phyloP scores from a whole-genome alignment of 148 eudicot species.

The Persicaria tinctoria region DNA sequence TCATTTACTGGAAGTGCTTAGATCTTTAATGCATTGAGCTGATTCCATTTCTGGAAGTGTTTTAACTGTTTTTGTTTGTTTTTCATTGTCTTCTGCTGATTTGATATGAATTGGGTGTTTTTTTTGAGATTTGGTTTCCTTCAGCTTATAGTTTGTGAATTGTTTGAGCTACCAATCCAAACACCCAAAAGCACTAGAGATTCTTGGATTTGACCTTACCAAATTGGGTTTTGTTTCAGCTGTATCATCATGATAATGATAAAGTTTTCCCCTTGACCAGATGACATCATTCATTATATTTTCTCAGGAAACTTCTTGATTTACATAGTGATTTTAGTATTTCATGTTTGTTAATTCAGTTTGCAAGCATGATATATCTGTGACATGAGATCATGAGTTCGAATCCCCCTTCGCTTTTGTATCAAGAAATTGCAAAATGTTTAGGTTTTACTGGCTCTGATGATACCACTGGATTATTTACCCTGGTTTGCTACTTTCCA shows the following conservation, averaged over 20 bases:
- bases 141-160: background rate
- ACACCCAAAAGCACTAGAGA: background rate
- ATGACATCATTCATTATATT: background rate
- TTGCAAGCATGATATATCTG: background rate
- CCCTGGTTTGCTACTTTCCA: background rate
- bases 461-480: background rate
- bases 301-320: background rate
- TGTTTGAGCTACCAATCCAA: background rate
- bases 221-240: conserved; percentile 4
- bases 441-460: background rate
- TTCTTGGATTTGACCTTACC: conserved; percentile 1
- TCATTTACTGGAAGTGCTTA: background rate
- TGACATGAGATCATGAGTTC: background rate
- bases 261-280: background rate
- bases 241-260: conserved; percentile 6
- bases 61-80: background rate
- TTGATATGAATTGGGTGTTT: background rate
- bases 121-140: conserved; percentile 6
- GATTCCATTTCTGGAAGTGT: background rate
- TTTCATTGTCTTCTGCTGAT: background rate
- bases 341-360: background rate
- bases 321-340: background rate
- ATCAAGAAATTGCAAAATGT: background rate
- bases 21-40: conserved; percentile 4
- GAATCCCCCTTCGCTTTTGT: background rate